A percentile compares a stretch with the other conserved stretches of the same genome.
Conservation (phyloP, 768 basidiomycete genomes). For the Phaeolepiota aurea region DNA sequence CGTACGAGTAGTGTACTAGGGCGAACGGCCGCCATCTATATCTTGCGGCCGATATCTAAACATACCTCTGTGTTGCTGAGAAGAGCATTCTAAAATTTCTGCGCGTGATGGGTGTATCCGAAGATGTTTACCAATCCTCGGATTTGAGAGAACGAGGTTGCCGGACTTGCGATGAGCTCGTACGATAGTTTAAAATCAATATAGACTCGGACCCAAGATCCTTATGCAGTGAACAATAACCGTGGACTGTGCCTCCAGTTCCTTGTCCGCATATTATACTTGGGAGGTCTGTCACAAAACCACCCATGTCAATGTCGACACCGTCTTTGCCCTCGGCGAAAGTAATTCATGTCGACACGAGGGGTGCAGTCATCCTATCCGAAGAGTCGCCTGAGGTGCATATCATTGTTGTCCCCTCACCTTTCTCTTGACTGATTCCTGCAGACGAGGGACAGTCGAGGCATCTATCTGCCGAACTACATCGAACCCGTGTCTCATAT, state of each 20-base stretch:
- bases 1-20: too few species aligned
- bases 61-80: too few species aligned
- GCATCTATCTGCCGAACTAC: conserved; percentile 96
- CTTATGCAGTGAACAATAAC: too few species aligned
- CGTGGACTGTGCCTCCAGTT: too few species aligned
- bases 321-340: conserved; percentile 73
- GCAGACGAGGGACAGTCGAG: conserved; percentile 88
- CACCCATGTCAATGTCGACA: conserved; percentile 27
- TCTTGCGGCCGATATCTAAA: too few species aligned
- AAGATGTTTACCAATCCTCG: background rate
- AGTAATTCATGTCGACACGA: conserved; percentile 91
- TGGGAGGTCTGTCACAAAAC: too few species aligned
- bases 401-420: conserved; percentile 4
- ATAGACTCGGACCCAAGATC: too few species aligned
- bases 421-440: conserved; percentile 7
- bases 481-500: conserved; percentile 97
- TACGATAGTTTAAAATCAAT: background rate
- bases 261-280: too few species aligned
- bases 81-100: too few species aligned
- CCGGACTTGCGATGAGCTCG: background rate
- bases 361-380: conserved; percentile 86
- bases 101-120: too few species aligned
- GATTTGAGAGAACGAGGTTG: background rate
- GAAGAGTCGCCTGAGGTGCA: conserved; percentile 92
- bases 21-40: too few species aligned